Base-by-base conservation (phyloP, 2,329 filamentous ascomycete species). In the Podosphaera xanthii region DNA sequence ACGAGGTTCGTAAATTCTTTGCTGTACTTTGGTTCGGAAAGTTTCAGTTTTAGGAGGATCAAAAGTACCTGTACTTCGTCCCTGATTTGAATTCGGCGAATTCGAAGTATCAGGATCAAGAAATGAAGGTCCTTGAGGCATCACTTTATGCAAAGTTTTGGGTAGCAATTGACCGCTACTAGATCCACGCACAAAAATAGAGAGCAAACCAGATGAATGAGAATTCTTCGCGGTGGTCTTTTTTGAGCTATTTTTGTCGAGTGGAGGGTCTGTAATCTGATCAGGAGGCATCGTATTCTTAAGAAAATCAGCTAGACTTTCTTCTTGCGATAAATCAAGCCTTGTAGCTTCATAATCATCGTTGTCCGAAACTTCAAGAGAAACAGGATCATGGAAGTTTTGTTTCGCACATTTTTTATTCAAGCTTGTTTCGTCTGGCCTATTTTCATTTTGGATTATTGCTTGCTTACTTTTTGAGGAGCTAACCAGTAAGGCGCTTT, bases 381-480 rank as follows among this genome's bases (percentile, higher is more conserved):
- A 87, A 64, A 97, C 97, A 0, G 91, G 92, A 66, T 98, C 92
- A 60, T 80, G 86, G 58, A 89, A 81, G 35, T 87, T 82, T 53
- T 84, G 80, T 52, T 84, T 86, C 67, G 86, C 94, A 59, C 86
- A 80, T 65, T 80, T 78, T 4, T 87, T 84, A 68, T 82, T 77
- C 70, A 75, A 75, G 56, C 68, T 66, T 42, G 66, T 65, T 31
- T 68, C 65, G 8, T 66, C 66, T 42, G 66, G 65, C 10, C 62
- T 60, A 22, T 62, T 63, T 33, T 30, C 52, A 10, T 44, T 60
- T n/a, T 64, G 62, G n/a, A 36, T 40, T 9, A 61, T 61, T 2
- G 59, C 36, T 9, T 62, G 56, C 57, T 63, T 78, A 73, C 64
- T 66, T 31, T 64, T 63, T 4, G 69, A 67, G 0, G 68, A 65